Base-by-base conservation (phyloP, 345 rosid species). In the Citrus maxima region DNA sequence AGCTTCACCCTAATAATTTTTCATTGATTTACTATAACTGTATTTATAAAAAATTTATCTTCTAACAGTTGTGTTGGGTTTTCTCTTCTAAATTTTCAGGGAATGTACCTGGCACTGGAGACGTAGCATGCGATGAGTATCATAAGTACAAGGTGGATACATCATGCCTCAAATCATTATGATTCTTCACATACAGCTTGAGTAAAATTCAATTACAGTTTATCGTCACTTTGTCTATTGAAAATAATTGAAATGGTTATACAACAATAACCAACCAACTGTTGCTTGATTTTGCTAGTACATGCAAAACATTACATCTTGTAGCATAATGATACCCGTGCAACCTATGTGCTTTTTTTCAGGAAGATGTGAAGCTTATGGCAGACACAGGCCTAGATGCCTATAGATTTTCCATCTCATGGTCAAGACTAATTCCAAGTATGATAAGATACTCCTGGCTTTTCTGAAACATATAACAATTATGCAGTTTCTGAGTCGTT, bases 311-410 rank as follows among this genome's bases (percentile, higher is more conserved):
- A 46, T 46, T 46, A 0, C 18, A 42, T 42, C 30, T 22, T 40
- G 62, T 70, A 54, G 78, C 22, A 42, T 54, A 76, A 49, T 58
- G n/a, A 21, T 27, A 19, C 32, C 30, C 14, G 4, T 40, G 67
- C 46, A 27, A 40, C 21, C 42, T 30, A 38, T 58, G 16, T 67
- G 27, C 30, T 10, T 70, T 67, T 70, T 58, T 76, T 80, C 83
- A 91, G 94, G 93, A 93, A 85, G 98, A 93, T 86, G 96, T 92
- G 54, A 86, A 86, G 78, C 92, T 93, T 35, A 93, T 93, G 96
- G 89, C 30, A 75, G 88, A 86, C 40, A 83, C 84, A n/a, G 90
- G 92, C 30, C 79, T 91, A 55, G 92, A 89, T 54, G 94, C 94
- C 72, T 93, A 89, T 70, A 88, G 90, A 81, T 90, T 90, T 82